Evolutionary conservation across 148 eudicot species (phyloP).

Genomic region (Cornus florida): DNA sequence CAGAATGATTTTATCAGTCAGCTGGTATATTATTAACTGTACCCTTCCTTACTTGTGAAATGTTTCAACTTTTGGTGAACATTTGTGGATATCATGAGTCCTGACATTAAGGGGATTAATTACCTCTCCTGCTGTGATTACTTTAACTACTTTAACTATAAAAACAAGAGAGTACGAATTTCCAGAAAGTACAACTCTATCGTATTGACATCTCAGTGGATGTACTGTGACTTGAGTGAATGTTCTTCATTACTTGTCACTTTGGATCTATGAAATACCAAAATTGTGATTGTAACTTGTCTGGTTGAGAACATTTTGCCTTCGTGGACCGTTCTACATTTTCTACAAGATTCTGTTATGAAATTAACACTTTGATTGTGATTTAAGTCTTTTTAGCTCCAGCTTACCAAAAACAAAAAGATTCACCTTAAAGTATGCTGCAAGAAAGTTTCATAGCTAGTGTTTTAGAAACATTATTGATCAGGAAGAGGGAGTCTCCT

Average conservation of each 20-base stretch:
- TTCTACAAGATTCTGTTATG: neutral
- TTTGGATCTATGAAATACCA: neutral
- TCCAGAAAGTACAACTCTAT: too few species aligned
- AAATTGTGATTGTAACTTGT: neutral
- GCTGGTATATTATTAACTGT: slow-evolving; percentile 50
- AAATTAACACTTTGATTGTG: slow-evolving; percentile 3
- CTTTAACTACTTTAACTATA: too few species aligned
- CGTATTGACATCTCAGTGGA: too few species aligned
- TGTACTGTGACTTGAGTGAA: neutral
- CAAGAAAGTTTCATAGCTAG: neutral
- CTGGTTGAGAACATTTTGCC: neutral
- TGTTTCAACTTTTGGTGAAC: neutral
- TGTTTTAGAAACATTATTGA: neutral
- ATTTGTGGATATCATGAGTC: neutral
- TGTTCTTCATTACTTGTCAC: neutral
- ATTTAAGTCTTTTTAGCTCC: neutral
- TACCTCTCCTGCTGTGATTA: neutral
- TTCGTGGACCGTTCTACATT: neutral
- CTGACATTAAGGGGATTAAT: neutral
- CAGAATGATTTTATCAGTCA: slow-evolving; percentile 82
- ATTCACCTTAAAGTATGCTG: neutral
- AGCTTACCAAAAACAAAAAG: neutral
- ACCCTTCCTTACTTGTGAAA: neutral
- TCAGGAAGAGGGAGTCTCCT: too few species aligned
- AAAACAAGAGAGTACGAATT: too few species aligned